Evolutionary conservation across 2,329 filamentous ascomycete species (phyloP).

Genomic region (Alternaria dauci): DNA sequence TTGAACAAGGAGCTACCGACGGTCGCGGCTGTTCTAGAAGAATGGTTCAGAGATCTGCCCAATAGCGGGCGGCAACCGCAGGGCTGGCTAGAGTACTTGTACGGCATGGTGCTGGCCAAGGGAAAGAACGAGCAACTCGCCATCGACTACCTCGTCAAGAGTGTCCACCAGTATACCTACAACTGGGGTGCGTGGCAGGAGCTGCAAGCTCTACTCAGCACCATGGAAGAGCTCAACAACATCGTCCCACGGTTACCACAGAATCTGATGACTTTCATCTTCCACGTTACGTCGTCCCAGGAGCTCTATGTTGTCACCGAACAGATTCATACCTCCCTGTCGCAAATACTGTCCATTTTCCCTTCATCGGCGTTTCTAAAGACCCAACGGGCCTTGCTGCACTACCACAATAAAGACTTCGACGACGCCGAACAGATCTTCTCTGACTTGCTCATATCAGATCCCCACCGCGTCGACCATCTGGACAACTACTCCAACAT

Average conservation of each 20-base stretch:
- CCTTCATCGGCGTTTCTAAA: slow-evolving; percentile 88
- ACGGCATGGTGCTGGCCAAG: slow-evolving; percentile 88
- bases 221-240: slow-evolving; percentile 82
- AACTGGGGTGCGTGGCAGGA: slow-evolving; percentile 99
- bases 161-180: slow-evolving; percentile 88
- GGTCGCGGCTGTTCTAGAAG: slow-evolving; percentile 77
- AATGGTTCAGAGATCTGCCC: slow-evolving; percentile 76
- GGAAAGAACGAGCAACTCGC: slow-evolving; percentile 89
- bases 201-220: slow-evolving; percentile 79
- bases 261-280: slow-evolving; percentile 93
- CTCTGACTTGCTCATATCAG: slow-evolving; percentile 72
- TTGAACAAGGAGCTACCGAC: slow-evolving; percentile 83
- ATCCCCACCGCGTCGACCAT: slow-evolving; percentile 79
- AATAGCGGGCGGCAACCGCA: slow-evolving; percentile 71
- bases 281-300: slow-evolving; percentile 88
- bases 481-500: slow-evolving; percentile 98
- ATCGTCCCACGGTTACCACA: slow-evolving; percentile 78
- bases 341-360: slow-evolving; percentile 83
- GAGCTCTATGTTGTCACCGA: slow-evolving; percentile 89
- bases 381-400: slow-evolving; percentile 85
- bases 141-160: slow-evolving; percentile 84
- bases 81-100: slow-evolving; percentile 94
- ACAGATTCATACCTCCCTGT: slow-evolving; percentile 75
- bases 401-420: slow-evolving; percentile 87
- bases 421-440: slow-evolving; percentile 70